Evolutionary conservation across 305 asterid genomes (phyloP).

Genomic region (Fraxinus latifolia): DNA sequence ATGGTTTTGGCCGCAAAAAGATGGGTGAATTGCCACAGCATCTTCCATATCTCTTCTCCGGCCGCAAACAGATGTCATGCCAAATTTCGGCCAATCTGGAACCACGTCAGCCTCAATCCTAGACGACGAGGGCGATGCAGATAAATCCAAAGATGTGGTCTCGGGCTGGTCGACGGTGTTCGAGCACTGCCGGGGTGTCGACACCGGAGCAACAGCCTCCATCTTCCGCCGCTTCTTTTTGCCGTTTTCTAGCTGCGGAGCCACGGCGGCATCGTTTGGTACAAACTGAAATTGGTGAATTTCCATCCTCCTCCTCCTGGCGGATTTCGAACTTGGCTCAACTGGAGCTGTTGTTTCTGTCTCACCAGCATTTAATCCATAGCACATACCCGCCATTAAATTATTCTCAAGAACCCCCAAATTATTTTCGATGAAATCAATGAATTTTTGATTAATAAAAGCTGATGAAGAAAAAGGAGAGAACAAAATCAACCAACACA

Average conservation of each 20-base stretch:
- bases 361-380: conserved; percentile 51
- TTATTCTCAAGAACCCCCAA: not conserved
- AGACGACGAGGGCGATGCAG: not conserved
- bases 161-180: not conserved
- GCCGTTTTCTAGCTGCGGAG: conserved; percentile 34
- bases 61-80: conserved; percentile 77
- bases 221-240: conserved; percentile 36
- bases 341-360: conserved; percentile 53
- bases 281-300: conserved; percentile 58
- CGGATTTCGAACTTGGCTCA: conserved; percentile 51
- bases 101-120: conserved; percentile 1
- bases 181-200: conserved; percentile 20
- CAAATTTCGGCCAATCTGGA: conserved; percentile 51
- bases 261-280: conserved; percentile 46
- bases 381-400: conserved; percentile 63
- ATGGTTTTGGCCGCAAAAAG: conserved; percentile 25
- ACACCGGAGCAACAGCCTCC: conserved; percentile 26
- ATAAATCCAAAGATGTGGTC: not conserved
- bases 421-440: not conserved
- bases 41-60: conserved; percentile 95
- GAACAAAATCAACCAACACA: not conserved
- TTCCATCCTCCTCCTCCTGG: conserved; percentile 61
- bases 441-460: not conserved
- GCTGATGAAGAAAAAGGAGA: not conserved
- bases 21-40: conserved; percentile 63